Evolutionary conservation across 2,329 filamentous ascomycete genomes (phyloP), one percentile per base, ranked within the genome.

Genomic region (Hirsutella rhossiliensis): DNA sequence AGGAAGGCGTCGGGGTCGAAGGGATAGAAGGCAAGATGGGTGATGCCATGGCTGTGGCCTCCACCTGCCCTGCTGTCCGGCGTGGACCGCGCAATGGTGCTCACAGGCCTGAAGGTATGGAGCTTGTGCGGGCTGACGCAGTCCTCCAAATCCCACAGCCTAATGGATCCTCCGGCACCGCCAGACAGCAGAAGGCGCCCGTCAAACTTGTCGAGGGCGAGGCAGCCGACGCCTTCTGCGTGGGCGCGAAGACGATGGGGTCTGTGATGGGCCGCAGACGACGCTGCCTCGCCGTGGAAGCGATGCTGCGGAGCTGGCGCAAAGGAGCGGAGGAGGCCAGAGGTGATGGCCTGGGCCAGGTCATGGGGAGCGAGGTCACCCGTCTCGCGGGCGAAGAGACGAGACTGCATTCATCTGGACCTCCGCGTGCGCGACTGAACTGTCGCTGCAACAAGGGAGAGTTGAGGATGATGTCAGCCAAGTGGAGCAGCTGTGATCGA

Each of bases 61-160:
- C 59, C 40, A 9, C 57, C 51, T 3, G 12, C 40, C 6, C 45
- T 44, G 13, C 52, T 47, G 5, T 57, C 56, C 4, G 50, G 47
- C 3, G 60, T 55, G 17, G 67, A 71, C 41, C 71, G 69, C 13
- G 65, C 55, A 41, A 78, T 67, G 20, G 66, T 67, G 41, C 68
- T 72, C 18, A 73, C 59, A 2, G 84, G 76, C 7, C 65, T 70
- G 54, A 74, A 81, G 17, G 59, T 71, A 55, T 71, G 71, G 31
- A 60, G 61, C 48, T 48, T 60, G 49, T 63, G 66, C 6, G 67
- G 62, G 47, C 68, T 68, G 12, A 58, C 59, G 52, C 69, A 67
- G 41, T 73, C 66, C 55, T 94, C 84, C 7, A 96, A 74, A 62
- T 96, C 82, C 89, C 89, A 96, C 39, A 96, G 66, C 52, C 81